phyloP scores from a whole-genome alignment of 192 early-diverging fungal genomes.

The Oehlia diaphana region DNA sequence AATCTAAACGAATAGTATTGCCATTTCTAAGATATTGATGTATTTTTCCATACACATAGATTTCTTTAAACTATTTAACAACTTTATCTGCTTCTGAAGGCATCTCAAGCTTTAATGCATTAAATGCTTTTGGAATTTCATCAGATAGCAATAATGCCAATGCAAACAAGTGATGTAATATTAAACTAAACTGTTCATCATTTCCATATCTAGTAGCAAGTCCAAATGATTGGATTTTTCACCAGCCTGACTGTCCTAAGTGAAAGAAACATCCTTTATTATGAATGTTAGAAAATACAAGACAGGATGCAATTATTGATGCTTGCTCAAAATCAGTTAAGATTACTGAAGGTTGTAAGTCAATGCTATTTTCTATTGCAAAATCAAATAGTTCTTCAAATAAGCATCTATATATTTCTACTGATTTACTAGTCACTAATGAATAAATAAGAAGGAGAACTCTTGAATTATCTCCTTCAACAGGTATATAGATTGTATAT shows the following conservation, averaged over 20 bases:
- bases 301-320: neutral
- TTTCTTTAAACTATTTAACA: constrained; percentile 2
- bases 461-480: neutral
- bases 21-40: neutral
- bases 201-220: neutral
- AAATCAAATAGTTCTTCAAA: neutral
- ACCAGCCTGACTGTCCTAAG: neutral
- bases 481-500: too few relatives aligned
- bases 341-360: neutral
- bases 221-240: neutral
- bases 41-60: neutral
- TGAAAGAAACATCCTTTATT: constrained; percentile 12
- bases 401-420: neutral
- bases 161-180: neutral
- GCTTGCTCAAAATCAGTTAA: constrained; percentile 6
- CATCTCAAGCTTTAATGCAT: neutral
- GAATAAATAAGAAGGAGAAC: neutral
- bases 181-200: constrained; percentile 1
- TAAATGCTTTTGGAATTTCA: constrained; percentile 12
- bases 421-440: neutral
- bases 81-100: neutral
- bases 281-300: neutral
- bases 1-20: neutral
- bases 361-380: neutral
- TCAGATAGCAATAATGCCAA: neutral